Base-by-base conservation (phyloP, 768 basidiomycete genomes). In the Termitomyces sp. region DNA sequence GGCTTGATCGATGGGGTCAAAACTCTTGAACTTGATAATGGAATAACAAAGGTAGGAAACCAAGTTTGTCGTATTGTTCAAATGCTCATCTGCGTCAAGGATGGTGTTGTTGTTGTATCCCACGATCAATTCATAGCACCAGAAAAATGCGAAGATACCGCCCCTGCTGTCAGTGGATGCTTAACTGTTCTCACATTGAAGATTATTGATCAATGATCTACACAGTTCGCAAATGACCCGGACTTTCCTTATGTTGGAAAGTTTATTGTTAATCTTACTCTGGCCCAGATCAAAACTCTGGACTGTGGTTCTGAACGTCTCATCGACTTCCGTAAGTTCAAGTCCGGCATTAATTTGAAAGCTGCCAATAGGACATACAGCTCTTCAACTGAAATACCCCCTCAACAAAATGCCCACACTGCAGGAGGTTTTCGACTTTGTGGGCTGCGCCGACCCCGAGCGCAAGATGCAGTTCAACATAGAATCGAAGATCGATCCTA, bases 21-120 rank as follows among this genome's bases (percentile, higher is more conserved):
- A 1, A 89, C 88, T 0, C 76, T 93, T 12, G 89, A 91, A 69
- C 68, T 91, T 59, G 90, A 91, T 67, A 88, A 89, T 66, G 88
- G 86, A 2, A 78, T 91, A 56, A 89, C 89, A 8, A 82, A 80
- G 75, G 88, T 83, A 52, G 62, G 68, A 19, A 28, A 63, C 9
- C 12, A 7, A 47, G 11, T 9, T 37, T 40, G n/a, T 28, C 27
- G 12, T 23, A 6, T 5, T 27, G 16, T 16, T 30, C 30, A 28
- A 39, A 30, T 41, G 23, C 28, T 54, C n/a, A 32, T 34, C 27
- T 37, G n/a, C 32, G 6, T 28, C 40, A 48, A 89, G 88, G 91
- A 93, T 66, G 88, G 86, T 12, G 78, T 79, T 47, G 84, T 88
- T 16, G 76, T 93, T 41, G 87, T 92, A 14, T 91, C 87, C 86